Evolutionary conservation across 2,329 filamentous ascomycete genomes (phyloP), one percentile per base, ranked within the genome.

Genomic region (Aphanoascus verrucosus): DNA sequence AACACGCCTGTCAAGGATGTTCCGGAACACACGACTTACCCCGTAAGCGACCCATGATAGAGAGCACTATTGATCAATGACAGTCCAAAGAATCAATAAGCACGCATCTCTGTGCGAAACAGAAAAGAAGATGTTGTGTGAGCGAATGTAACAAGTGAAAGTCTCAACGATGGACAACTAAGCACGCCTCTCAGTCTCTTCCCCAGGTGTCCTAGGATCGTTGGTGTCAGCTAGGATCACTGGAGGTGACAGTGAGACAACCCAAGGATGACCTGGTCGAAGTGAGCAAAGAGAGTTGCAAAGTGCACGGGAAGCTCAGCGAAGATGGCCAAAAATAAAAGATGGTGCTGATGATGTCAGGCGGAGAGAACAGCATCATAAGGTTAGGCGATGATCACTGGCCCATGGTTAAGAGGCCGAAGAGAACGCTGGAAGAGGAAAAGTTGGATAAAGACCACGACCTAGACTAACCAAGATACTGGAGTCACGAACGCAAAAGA

Each of bases 341-440:
- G 48, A 15, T 17, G 34, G 6, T 32, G 49, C n/a, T 46, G 49
- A 50, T 53, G 55, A 54, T 54, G 55, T 56, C 55, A 54, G 55
- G 55, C 40, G 52, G 43, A 50, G 19, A 19, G 20, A 23, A 43
- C 23, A 20, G 31, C 23, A 38, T 41, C 35, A 43, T 34, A 4
- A 28, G 50, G 34, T 32, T 32, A 15, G 62, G 63, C 63, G 64
- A 60, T 65, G 60, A 58, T 52, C 58, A 40, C 43, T 37, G 41
- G 43, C 15, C 32, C 49, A 51, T 34, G 17, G 51, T 54, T 32
- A 53, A 37, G 49, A 44, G 42, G 14, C 14, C 47, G 44, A 35
- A 40, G 23, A 52, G 23, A 43, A 41, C 44, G 45, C 20, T 28
- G 3, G 45, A 50, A 20, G 48, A 52, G 20, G 45, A 44, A 40